Base-by-base conservation (phyloP, 768 basidiomycete species). In the Chalciporus sphaerocephalus region DNA sequence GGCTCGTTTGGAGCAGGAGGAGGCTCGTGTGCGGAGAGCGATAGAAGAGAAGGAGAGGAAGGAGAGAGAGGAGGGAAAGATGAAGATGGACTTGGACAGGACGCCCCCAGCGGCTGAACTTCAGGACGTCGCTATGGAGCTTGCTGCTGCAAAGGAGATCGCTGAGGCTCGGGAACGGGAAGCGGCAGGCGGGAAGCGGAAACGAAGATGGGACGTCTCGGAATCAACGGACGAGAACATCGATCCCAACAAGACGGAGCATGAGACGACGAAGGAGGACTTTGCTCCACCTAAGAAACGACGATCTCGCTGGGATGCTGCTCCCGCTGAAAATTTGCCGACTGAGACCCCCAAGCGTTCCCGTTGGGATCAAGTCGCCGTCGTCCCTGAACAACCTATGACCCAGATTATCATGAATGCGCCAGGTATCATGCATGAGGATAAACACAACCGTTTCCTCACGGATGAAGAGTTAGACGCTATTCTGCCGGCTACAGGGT, bases 321-420 rank as follows among this genome's bases (percentile, higher is more conserved):
- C 92, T 0, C 92, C 94, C 10, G 79, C 85, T 4, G 91, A 92
- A 46, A 76, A 72, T 44, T 4, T 11, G 11, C 56, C 61, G 25
- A 64, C 74, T 32, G 83, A 90, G 54, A 81, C 86, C 15, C 87
- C 89, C 22, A 94, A 93, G 64, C 85, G 86, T 40, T 97, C 94
- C 22, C 81, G 94, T 40, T 99, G 95, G 96, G 96, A 99, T 65
- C 92, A 96, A 68, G 89, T 92, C 15, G 93, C 96, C 6, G 75
- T 78, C 40, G 72, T 81, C 4, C 67, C 78, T 6, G 87, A 90
- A 40, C 74, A 67, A 1, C 85, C 85, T 2, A 85, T 87, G 76
- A 75, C 78, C 1, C 83, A 80, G 33, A 91, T 91, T 39, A 89
- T 91, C 61, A 91, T 91, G 88, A 90, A 90, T 54, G 83, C 86